Base-by-base conservation (phyloP, 805 yeast genomes). In the Candida insectorum region DNA sequence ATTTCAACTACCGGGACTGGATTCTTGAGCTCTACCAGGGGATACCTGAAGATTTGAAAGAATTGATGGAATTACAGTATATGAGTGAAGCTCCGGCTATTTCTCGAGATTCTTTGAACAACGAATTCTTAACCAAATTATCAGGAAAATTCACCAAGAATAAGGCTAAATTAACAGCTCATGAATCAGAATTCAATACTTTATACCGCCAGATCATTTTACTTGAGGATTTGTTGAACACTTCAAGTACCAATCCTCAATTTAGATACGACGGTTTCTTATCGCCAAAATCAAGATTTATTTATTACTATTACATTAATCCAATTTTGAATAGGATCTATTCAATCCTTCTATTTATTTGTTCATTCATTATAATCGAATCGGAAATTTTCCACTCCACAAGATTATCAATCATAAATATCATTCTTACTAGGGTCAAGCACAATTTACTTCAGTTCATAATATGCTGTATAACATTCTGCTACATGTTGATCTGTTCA, bases 381-480 rank as follows among this genome's bases (percentile, higher is more conserved):
- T 80, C 89, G 13, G 95, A 86, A 50, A 60, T 81, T 22, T 68
- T 82, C 34, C 89, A 85, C 52, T 83, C 86, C 3, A 77, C 89
- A 1, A 62, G 51, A 31, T 54, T 78, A 11, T 83, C 91, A 8
- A 52, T 84, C 3, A 70, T 85, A 27, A 81, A 83, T 40, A 24
- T 64, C 2, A 41, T 78, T 3, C 52, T 79, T 16, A 51, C 42
- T 40, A 37, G 48, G 18, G 48, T 65, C 7, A 41, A 45, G n/a
- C 49, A 46, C 22, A 49, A 43, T 20, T 30, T 58, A 4, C 43
- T 59, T 13, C 59, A 69, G 45, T 53, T 72, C 33, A 28, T 75
- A 28, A 54, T 62, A 5, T 66, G 79, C 1, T 37, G 49, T 12
- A 52, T 75, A 21, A 37, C 65, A 1, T 59, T 81, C 16, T 70